Evolutionary conservation across 2,329 filamentous ascomycete genomes (phyloP), one percentile per base, ranked within the genome.

Genomic region (Zymoseptoria passerinii): DNA sequence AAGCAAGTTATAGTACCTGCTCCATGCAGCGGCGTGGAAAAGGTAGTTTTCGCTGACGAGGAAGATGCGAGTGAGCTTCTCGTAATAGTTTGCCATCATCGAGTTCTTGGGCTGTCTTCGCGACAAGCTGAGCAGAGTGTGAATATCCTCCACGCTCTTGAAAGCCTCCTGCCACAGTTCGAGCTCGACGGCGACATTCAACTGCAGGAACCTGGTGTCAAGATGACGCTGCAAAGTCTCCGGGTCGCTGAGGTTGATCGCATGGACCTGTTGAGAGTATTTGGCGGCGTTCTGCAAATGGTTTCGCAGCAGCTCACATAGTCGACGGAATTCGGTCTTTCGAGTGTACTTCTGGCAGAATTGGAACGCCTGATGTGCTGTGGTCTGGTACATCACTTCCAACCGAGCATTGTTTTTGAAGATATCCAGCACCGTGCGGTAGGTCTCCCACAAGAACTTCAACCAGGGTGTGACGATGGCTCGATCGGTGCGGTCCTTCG

Each of bases 61-160:
- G 83, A 99, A 99, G 75, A 99, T 99, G 65, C 92, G 86, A 48
- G 94, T 96, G 59, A 99, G 86, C 80, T 97, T 97, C 82, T 99
- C 94, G 77, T 97, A 99, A 83, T 99, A 99, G 81, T 97, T 99
- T 78, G 94, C 94, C 94, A 99, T 99, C 94, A 99, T 97, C 73
- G 96, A 82, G 74, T 96, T 96, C 87, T 97, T 97, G 56, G 94
- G 88, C 48, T 92, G 92, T 57, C 94, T 89, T 84, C 97, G 97
- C 87, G 92, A 97, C 68, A 97, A 83, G 79, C 88, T 97, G 67
- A 99, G 85, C 57, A 99, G 84, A 54, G 92, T 97, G 79, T 99
- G 94, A 67, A 97, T 97, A 73, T 99, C 94, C 78, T 99, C 94
- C 53, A 99, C 92, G 72, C 91, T 96, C 75, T 94, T 89, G 88